phyloP scores from a whole-genome alignment of 116 monocot species.

The Zostera marina region DNA sequence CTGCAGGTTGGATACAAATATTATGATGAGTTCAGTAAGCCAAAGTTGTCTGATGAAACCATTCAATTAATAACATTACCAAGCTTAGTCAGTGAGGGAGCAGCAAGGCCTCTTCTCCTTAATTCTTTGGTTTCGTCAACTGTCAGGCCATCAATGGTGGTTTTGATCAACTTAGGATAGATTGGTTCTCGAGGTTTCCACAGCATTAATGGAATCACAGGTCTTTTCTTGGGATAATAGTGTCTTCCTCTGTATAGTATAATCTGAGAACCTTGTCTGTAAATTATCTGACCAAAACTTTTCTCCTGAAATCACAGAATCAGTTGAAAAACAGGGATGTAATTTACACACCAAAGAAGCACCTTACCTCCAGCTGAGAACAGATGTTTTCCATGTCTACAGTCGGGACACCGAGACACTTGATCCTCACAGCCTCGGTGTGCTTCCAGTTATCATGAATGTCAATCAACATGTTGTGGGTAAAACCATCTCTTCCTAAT shows the following conservation, averaged over 20 bases:
- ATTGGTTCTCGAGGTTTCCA: conserved; percentile 95
- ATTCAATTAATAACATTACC: conserved; percentile 36
- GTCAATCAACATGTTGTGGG: conserved; percentile 97
- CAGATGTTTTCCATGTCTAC: conserved; percentile 94
- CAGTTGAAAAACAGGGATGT: not conserved
- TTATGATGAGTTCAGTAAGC: not conserved
- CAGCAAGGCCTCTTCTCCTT: conserved; percentile 69
- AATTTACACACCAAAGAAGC: not conserved
- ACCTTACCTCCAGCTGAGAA: conserved; percentile 67
- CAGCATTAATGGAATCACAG: conserved; percentile 82
- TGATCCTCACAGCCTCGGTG: conserved; percentile 76
- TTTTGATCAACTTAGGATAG: conserved; percentile 84
- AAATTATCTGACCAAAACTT: conserved; percentile 67
- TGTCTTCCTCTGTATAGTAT: conserved; percentile 76
- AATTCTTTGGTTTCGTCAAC: conserved; percentile 87
- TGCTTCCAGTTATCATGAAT: conserved; percentile 95
- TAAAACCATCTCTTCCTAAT: conserved; percentile 93
- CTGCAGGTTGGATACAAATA: conserved; percentile 22
- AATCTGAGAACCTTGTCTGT: conserved; percentile 66
- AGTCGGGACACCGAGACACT: conserved; percentile 95
- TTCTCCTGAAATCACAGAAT: conserved; percentile 49
- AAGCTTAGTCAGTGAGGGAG: conserved; percentile 71
- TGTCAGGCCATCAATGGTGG: conserved; percentile 63
- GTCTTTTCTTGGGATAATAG: conserved; percentile 81
- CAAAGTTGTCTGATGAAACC: not conserved